These are phyloP conservation scores for Globisporangium solare DNA, from an alignment of 352 stramenopile genomes.

Conservation along the genomic window DNA sequence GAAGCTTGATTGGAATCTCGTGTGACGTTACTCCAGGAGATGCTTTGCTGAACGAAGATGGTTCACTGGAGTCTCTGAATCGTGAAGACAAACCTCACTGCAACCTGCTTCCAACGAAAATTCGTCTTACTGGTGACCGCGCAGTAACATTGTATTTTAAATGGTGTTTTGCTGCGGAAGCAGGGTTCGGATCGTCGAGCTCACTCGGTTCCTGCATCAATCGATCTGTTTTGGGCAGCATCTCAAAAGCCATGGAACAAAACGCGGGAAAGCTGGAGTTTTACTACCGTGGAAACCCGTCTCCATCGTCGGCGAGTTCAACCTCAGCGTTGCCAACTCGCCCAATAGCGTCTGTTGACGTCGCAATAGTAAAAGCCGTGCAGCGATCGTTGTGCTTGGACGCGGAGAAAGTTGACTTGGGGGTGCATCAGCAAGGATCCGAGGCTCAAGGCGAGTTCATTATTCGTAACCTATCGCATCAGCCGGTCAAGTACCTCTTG, in stretches of 20 bases:
- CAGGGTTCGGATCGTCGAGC: conserved; percentile 60
- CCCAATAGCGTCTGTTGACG: conserved; percentile 32
- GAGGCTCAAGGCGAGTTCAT: conserved; percentile 57
- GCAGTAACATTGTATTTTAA: conserved; percentile 40
- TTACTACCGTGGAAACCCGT: conserved; percentile 13
- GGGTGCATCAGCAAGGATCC: conserved; percentile 67
- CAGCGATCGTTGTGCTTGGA: conserved; percentile 70
- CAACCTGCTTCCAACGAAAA: conserved; percentile 30
- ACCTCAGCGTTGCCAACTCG: background rate
- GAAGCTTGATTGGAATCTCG: conserved; percentile 44
- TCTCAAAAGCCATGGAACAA: conserved; percentile 53
- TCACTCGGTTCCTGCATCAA: conserved; percentile 65
- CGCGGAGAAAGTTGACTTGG: conserved; percentile 62
- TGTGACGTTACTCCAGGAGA: conserved; percentile 35
- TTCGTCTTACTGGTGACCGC: conserved; percentile 33
- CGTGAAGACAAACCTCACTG: background rate
- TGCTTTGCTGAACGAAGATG: conserved; percentile 23
- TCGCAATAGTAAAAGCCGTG: conserved; percentile 63
- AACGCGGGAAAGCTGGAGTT: conserved; percentile 61
- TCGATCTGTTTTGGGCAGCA: conserved; percentile 50
- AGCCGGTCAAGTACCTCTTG: conserved; percentile 70
- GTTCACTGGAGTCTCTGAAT: conserved; percentile 1
- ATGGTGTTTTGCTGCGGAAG: conserved; percentile 61
- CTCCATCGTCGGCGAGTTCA: conserved; percentile 10
- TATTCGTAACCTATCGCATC: conserved; percentile 62